Percentiles rank a stretch among this genome's conserved stretches.
Evolutionary conservation across 1,284 basidiomycete genomes (phyloP).

Genomic region (Thelephora terrestris): DNA sequence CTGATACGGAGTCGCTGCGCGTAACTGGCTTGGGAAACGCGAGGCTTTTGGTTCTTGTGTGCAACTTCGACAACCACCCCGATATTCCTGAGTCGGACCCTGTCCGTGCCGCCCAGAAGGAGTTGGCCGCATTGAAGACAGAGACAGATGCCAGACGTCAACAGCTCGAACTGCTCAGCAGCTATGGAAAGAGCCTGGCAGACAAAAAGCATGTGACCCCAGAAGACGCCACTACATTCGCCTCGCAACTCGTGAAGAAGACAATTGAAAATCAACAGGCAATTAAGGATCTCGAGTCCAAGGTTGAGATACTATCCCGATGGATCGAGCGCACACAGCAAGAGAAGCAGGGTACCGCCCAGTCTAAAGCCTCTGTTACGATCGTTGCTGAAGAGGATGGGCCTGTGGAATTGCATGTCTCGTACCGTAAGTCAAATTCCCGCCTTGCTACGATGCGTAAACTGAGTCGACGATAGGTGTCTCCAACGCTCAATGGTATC

Average conservation of each 20-base stretch:
- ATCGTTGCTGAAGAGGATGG: background rate
- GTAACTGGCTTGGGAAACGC: background rate
- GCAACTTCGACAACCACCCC: no score
- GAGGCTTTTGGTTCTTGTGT: background rate
- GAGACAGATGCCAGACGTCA: slow-evolving; percentile 29
- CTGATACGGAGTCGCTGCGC: slow-evolving; percentile 32
- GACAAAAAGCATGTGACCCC: slow-evolving; percentile 32
- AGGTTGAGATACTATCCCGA: slow-evolving; percentile 20
- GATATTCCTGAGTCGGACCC: slow-evolving; percentile 14
- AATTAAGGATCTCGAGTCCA: slow-evolving; percentile 28
- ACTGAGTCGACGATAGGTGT: slow-evolving; percentile 31
- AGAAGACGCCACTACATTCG: slow-evolving; percentile 27
- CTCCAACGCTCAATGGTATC: slow-evolving; percentile 37
- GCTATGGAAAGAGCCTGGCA: slow-evolving; percentile 33
- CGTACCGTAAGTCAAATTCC: slow-evolving; percentile 35
- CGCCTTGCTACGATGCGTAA: background rate
- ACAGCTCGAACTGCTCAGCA: slow-evolving; percentile 30
- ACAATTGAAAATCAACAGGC: slow-evolving; percentile 28
- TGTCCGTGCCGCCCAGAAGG: slow-evolving; percentile 25
- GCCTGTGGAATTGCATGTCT: slow-evolving; percentile 18
- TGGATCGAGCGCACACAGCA: no score
- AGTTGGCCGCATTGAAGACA: slow-evolving; percentile 25
- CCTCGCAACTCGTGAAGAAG: slow-evolving; percentile 31
- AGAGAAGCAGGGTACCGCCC: no score
- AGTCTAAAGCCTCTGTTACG: slow-evolving; percentile 24